These are phyloP conservation scores for Cladosporium oxysporum DNA, from an alignment of 2,329 filamentous ascomycete genomes.

Conservation along the genomic window DNA sequence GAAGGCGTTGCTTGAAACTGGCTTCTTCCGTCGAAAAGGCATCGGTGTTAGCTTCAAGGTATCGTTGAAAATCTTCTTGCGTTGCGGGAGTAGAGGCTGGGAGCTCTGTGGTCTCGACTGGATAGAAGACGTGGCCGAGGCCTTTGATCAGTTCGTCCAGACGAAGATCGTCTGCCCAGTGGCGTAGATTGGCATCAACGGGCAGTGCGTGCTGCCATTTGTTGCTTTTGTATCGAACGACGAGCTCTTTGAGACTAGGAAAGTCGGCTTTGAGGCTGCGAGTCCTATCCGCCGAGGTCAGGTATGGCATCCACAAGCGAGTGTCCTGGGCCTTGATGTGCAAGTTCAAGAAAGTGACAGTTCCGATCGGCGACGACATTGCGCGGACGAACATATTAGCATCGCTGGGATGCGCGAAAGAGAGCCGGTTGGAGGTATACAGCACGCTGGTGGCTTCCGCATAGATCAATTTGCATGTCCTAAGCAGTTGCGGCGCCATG, in stretches of 20 bases:
- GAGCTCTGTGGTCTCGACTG: conserved; percentile 10
- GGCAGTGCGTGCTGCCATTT: conserved; percentile 34
- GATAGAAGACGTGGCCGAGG: conserved; percentile 32
- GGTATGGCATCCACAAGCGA: conserved; percentile 41
- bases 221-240: conserved; percentile 36
- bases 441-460: conserved; percentile 38
- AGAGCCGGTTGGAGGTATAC: conserved; percentile 38
- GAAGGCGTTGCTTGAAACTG: conserved; percentile 9
- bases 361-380: conserved; percentile 28
- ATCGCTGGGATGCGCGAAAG: conserved; percentile 41
- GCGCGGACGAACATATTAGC: conserved; percentile 42
- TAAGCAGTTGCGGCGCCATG: conserved; percentile 36
- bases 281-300: conserved; percentile 33
- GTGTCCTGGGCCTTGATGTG: conserved; percentile 38
- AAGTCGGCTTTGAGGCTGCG: conserved; percentile 38
- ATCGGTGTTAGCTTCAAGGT: conserved; percentile 14
- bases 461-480: conserved; percentile 35
- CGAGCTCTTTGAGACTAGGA: conserved; percentile 34
- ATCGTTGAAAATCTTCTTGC: conserved; percentile 13
- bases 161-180: conserved; percentile 32
- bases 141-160: conserved; percentile 35
- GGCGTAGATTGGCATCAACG: conserved; percentile 33
- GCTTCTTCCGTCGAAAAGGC: conserved; percentile 1
- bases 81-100: conserved; percentile 5
- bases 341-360: conserved; percentile 32